Evolutionary conservation across 257 asterid species (phyloP), one percentile per base, ranked within the genome.

Genomic region (Solanum peruvianum): DNA sequence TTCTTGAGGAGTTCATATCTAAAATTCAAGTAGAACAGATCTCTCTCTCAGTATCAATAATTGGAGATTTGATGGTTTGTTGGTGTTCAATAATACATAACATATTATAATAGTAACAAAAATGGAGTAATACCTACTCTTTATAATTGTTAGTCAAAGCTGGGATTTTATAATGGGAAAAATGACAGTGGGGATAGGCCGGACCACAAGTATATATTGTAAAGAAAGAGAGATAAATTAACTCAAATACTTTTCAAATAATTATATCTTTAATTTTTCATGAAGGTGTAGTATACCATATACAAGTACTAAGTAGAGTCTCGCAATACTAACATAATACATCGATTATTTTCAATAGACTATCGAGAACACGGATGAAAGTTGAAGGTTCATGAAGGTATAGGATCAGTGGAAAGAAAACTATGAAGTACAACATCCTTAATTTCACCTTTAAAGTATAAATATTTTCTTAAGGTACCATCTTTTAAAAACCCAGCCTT

Each of bases 401-500:
- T 49, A 14, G 67, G 13, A 49, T 87, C 86, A 20, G 89, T 87
- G 85, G 92, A 87, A 37, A 92, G 82, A 44, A 88, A 70, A 88
- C 94, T 90, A 58, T 83, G 91, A 86, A 92, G 87, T 41, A 90
- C 64, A 88, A 88, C 87, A 85, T 92, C 94, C 4, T 56, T 67
- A 39, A 91, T 64, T 35, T 71, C 42, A 3, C 95, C 94, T 82
- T 93, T 91, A 18, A 91, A 89, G 80, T 89, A 91, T 0, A 56
- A 25, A 67, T 91, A 93, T 60, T 91, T 90, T 82, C 95, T 91
- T 20, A 91, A 52, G 80, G 90, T 23, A 21, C 94, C 95, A 15
- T 93, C 94, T 62, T 82, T 91, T 3, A 52, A 23, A 83, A 93
- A 93, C 11, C 94, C 94, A 78, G 91, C 88, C 39, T 91, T 92